Conservation (phyloP, 352 stramenopile genomes). For the Aphanomyces invadans region DNA sequence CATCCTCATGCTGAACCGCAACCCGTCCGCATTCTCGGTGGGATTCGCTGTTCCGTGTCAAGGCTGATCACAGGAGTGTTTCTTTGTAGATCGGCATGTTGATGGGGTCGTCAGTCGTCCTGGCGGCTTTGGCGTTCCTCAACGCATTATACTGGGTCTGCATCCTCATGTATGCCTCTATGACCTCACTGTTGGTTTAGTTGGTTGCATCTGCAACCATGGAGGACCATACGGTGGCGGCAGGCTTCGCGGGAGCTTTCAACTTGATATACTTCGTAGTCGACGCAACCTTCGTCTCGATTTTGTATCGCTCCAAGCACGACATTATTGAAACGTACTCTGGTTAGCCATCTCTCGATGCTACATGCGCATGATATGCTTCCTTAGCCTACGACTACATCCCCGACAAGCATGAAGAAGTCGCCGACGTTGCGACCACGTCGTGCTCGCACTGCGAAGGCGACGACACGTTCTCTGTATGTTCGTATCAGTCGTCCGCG, state of each 20-base stretch:
- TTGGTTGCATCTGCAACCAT: not conserved
- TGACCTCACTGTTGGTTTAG: not conserved
- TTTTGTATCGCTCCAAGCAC: not conserved
- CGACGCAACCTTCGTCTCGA: not conserved
- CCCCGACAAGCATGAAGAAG: not conserved
- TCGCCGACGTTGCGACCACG: not conserved
- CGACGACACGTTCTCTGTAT: not conserved
- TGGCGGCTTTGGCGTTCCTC: constrained; percentile 11
- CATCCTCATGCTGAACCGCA: constrained; percentile 22
- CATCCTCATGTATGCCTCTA: not conserved
- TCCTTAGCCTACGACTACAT: constrained; percentile 4
- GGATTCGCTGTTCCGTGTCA: not conserved
- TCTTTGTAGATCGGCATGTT: constrained; percentile 20
- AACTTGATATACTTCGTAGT: constrained; percentile 5
- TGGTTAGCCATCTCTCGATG: not conserved
- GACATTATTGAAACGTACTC: constrained; percentile 7
- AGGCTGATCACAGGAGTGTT: not conserved
- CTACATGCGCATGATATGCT: not conserved
- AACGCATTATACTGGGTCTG: constrained; percentile 19
- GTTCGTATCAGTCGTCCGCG: constrained; percentile 8
- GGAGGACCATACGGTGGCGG: not conserved
- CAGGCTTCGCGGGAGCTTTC: not conserved
- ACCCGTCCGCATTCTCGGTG: constrained; percentile 20
- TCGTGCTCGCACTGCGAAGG: not conserved
- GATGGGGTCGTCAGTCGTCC: constrained; percentile 2